phyloP scores from a whole-genome alignment of 345 rosid genomes.

The Mallotus nudiflorus region DNA sequence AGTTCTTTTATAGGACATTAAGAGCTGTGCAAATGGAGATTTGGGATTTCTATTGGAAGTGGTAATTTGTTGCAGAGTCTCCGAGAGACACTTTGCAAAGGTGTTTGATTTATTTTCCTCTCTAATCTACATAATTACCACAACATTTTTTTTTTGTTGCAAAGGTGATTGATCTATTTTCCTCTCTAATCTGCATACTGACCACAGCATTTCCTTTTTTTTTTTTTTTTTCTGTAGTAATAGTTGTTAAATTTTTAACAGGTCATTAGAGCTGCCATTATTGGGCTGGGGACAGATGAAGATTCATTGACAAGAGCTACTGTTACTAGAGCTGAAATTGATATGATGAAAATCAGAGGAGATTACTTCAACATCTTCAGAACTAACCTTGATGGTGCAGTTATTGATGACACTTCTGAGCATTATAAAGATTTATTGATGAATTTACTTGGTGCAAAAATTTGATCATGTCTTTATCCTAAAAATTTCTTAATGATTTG shows the following conservation, averaged over 20 bases:
- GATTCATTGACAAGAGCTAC: slow-evolving; percentile 76
- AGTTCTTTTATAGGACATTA: slow-evolving; percentile 62
- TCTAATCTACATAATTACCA: no score
- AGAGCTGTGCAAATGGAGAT: slow-evolving; percentile 53
- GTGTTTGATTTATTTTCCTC: slow-evolving; percentile 29
- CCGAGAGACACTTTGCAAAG: slow-evolving; percentile 89
- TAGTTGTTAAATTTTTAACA: slow-evolving; percentile 25
- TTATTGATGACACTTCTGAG: slow-evolving; percentile 76
- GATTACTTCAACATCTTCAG: slow-evolving; percentile 56
- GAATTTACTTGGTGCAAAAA: slow-evolving; percentile 65
- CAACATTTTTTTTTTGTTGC: no score
- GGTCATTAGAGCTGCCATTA: slow-evolving; percentile 56
- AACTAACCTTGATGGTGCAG: slow-evolving; percentile 57
- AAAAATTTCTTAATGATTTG: no score
- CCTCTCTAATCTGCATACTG: not conserved
- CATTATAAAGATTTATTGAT: slow-evolving; percentile 61
- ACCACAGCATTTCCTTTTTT: not conserved
- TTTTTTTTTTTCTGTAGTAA: not conserved
- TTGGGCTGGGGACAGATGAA: slow-evolving; percentile 87
- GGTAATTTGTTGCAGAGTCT: slow-evolving; percentile 50
- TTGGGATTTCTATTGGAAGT: slow-evolving; percentile 49
- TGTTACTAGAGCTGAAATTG: slow-evolving; percentile 73
- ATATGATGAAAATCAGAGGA: slow-evolving; percentile 64
- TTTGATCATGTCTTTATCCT: slow-evolving; percentile 41
- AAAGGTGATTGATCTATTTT: no score